phyloP scores from a whole-genome alignment of 805 yeast genomes.

The Wickerhamiella qilinensis region DNA sequence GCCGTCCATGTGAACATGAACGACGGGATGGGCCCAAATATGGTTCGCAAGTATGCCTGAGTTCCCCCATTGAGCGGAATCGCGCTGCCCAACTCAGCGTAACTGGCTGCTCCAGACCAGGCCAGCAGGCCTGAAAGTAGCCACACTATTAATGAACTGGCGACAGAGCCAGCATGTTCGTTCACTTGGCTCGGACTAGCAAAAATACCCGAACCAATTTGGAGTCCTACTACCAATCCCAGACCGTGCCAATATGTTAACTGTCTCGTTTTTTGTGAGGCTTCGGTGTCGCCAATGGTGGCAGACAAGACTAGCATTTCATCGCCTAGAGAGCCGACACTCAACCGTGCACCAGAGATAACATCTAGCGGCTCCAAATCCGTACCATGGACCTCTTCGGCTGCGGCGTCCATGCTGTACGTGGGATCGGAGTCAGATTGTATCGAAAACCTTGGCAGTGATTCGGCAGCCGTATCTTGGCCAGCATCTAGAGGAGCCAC shows the following conservation, averaged over 20 bases:
- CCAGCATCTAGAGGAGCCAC: no score
- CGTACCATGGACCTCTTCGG: no score
- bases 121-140: conserved; percentile 25
- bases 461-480: no score
- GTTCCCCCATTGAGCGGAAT: conserved; percentile 28
- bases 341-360: no score
- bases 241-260: conserved; percentile 19
- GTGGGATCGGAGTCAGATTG: no score
- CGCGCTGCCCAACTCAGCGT: conserved; percentile 27
- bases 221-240: conserved; percentile 26
- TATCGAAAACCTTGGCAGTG: no score
- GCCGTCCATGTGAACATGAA: conserved; percentile 27
- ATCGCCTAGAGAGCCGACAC: no score
- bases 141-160: conserved; percentile 25
- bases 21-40: conserved; percentile 24
- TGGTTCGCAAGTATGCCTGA: conserved; percentile 24
- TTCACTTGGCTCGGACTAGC: conserved; percentile 27
- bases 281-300: background rate
- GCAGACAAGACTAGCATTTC: no score
- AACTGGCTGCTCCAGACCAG: conserved; percentile 30
- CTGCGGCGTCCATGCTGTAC: no score
- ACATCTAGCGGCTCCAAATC: no score
- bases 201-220: conserved; percentile 30
- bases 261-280: background rate
- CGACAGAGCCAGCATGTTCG: conserved; percentile 24